Conservation (phyloP, 202 grass and related monocot species). For the Cymbopogon flexuosus region DNA sequence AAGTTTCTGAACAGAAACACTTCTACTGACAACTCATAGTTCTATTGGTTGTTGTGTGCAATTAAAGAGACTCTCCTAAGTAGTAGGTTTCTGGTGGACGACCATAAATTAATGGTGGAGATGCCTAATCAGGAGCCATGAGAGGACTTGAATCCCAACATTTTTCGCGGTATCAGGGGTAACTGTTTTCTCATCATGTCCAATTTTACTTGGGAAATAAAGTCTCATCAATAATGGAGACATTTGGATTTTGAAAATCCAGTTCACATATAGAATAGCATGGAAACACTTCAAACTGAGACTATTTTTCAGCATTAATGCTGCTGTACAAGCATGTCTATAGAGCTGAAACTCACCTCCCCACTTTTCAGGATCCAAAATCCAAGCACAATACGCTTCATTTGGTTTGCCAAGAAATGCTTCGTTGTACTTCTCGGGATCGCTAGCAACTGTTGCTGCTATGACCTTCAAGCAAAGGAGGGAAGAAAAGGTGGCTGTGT, state of each 20-base stretch:
- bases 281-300: neutral
- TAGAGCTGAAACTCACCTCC: constrained; percentile 57
- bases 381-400: constrained; percentile 92
- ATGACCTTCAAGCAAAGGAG: constrained; percentile 56
- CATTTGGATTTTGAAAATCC: neutral
- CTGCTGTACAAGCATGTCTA: neutral
- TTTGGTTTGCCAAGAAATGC: constrained; percentile 94
- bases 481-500: neutral
- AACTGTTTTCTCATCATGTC: neutral
- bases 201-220: neutral
- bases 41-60: neutral
- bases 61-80: neutral
- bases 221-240: neutral
- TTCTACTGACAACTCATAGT: neutral
- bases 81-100: neutral
- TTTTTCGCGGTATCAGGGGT: neutral
- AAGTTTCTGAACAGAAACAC: neutral
- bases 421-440: constrained; percentile 77
- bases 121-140: neutral
- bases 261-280: neutral
- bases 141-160: neutral
- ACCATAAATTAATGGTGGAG: neutral
- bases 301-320: neutral
- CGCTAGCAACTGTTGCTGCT: constrained; percentile 75
- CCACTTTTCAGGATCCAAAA: constrained; percentile 90